These are phyloP conservation scores for Saussurea involucrata DNA, from an alignment of 129 eudicot species.

Conservation along the genomic window DNA sequence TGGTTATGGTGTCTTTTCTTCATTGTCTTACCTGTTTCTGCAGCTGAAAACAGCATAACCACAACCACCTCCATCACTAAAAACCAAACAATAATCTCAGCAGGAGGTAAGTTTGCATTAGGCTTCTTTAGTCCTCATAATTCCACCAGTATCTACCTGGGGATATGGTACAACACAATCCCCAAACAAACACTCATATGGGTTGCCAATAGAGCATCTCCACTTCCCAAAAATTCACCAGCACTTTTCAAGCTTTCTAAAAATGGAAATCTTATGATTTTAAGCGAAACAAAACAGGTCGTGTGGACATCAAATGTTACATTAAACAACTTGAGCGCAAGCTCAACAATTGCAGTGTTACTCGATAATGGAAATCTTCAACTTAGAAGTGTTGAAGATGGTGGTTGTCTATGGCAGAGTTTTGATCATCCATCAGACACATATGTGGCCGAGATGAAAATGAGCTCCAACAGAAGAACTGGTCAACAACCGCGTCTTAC, in stretches of 20 bases:
- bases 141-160: constrained; percentile 41
- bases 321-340: not conserved
- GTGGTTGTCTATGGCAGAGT: constrained; percentile 50
- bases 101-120: constrained; percentile 40
- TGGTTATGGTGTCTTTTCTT: constrained; percentile 18
- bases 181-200: constrained; percentile 38
- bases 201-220: constrained; percentile 69
- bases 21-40: constrained; percentile 1
- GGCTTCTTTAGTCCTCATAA: constrained; percentile 57
- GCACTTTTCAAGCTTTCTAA: constrained; percentile 38
- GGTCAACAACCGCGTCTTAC: constrained; percentile 21
- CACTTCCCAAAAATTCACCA: constrained; percentile 32
- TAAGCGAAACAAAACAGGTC: constrained; percentile 24
- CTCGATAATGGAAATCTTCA: constrained; percentile 49
- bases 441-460: constrained; percentile 44
- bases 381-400: constrained; percentile 35
- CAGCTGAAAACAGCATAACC: constrained; percentile 29
- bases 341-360: constrained; percentile 37
- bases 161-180: constrained; percentile 48
- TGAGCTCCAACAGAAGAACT: constrained; percentile 29
- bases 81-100: constrained; percentile 37
- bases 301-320: constrained; percentile 54
- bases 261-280: constrained; percentile 45
- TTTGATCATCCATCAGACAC: constrained; percentile 57
- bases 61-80: constrained; percentile 29